Conservation (phyloP, 75 land plant species). For the Picea sitchensis region DNA sequence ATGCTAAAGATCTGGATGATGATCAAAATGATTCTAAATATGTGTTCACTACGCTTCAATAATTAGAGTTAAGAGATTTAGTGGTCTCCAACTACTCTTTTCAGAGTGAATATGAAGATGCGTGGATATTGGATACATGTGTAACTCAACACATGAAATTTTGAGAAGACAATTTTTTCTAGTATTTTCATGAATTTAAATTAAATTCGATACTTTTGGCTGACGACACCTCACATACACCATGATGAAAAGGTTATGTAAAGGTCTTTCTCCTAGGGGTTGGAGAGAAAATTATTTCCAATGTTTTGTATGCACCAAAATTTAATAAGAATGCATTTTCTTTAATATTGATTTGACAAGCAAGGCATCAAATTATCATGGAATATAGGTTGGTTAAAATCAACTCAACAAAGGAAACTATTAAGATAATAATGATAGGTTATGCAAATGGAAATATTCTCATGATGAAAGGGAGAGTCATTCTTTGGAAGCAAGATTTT, state of each 20-base stretch:
- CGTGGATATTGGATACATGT: background rate
- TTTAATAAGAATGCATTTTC: background rate
- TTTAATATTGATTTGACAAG: background rate
- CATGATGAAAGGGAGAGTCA: too few species aligned
- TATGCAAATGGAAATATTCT: too few species aligned
- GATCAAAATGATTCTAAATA: background rate
- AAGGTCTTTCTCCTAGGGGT: background rate
- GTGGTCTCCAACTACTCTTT: background rate
- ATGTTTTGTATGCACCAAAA: background rate
- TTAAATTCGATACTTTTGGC: background rate
- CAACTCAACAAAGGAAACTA: background rate
- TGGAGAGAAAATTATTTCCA: background rate
- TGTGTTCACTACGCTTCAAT: background rate
- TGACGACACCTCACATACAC: background rate
- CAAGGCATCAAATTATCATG: background rate
- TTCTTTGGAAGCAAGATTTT: too few species aligned
- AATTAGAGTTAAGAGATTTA: background rate
- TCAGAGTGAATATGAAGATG: background rate
- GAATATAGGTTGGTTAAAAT: background rate
- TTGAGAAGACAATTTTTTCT: background rate
- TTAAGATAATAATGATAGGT: too few species aligned
- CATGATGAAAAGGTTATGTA: background rate
- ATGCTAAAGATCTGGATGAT: background rate
- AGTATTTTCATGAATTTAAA: too few species aligned
- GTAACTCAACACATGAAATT: background rate